A percentile compares a stretch with the other conserved stretches of the same genome.
Conservation (phyloP, 1,139 yeast genomes). For the Hemisphaericaspora lyxosophila region DNA sequence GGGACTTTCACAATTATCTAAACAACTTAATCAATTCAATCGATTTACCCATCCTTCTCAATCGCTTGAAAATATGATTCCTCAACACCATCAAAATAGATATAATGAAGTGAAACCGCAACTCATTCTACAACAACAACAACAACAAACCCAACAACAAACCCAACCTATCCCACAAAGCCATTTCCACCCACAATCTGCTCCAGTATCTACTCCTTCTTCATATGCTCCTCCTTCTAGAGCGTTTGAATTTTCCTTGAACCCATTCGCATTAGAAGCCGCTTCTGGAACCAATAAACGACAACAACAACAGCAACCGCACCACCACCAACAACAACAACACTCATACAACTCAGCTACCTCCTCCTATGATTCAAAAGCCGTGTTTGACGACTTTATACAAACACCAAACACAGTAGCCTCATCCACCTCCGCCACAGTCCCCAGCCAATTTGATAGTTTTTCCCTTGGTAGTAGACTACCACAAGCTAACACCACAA, state of each 20-base stretch:
- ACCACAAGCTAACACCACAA: neutral
- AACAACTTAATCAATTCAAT: slow-evolving; percentile 12
- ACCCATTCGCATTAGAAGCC: slow-evolving; percentile 37
- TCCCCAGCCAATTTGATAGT: slow-evolving; percentile 3
- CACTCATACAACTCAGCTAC: slow-evolving; percentile 9
- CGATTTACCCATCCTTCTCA: slow-evolving; percentile 8
- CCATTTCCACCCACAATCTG: neutral
- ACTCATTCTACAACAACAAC: too few species aligned
- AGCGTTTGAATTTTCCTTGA: slow-evolving; percentile 30
- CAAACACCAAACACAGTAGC: slow-evolving; percentile 10
- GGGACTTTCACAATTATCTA: slow-evolving; percentile 11
- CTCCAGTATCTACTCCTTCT: neutral
- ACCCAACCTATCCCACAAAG: neutral
- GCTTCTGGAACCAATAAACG: slow-evolving; percentile 21
- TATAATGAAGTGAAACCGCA: too few species aligned
- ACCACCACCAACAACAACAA: neutral
- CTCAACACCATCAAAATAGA: slow-evolving; percentile 7
- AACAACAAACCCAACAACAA: neutral
- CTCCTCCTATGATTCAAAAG: slow-evolving; percentile 14
- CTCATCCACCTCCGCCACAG: slow-evolving; percentile 10
- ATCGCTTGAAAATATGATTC: slow-evolving; percentile 6
- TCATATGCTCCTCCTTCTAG: slow-evolving; percentile 1
- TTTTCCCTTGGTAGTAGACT: too few species aligned
- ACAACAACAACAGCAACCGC: neutral
- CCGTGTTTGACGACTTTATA: slow-evolving; percentile 15